Percentiles rank a stretch among this genome's conserved stretches.
These are phyloP conservation scores for Phytopythium boreale DNA, from an alignment of 352 stramenopile species.

Conservation along the genomic window DNA sequence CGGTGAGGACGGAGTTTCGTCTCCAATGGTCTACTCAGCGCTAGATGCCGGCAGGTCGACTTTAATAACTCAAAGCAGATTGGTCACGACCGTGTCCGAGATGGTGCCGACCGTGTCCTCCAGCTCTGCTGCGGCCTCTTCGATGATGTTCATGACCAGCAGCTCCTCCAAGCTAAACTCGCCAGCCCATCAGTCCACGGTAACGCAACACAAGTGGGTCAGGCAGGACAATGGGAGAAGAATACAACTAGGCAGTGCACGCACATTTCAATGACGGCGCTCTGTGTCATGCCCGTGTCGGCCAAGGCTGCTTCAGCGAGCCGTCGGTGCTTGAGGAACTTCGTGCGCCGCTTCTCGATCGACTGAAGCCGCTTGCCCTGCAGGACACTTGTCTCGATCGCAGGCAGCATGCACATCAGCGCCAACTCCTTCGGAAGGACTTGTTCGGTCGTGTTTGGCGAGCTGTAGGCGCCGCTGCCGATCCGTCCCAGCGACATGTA, in stretches of 20 bases:
- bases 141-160: slow-evolving; percentile 37
- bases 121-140: slow-evolving; percentile 34
- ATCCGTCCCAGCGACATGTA: neutral
- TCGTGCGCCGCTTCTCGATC: slow-evolving; percentile 47
- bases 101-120: slow-evolving; percentile 32
- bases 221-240: neutral
- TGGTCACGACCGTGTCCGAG: slow-evolving; percentile 34
- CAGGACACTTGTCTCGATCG: slow-evolving; percentile 13
- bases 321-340: slow-evolving; percentile 50
- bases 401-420: neutral
- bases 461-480: neutral
- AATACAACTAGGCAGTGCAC: slow-evolving; percentile 7
- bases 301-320: slow-evolving; percentile 55
- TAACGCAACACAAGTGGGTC: neutral
- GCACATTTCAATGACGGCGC: slow-evolving; percentile 60
- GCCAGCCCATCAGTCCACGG: neutral
- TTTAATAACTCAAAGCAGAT: slow-evolving; percentile 17
- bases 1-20: slow-evolving; percentile 5
- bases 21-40: neutral
- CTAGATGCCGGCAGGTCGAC: neutral
- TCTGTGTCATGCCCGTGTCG: slow-evolving; percentile 56
- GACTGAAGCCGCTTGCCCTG: slow-evolving; percentile 17
- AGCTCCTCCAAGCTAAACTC: slow-evolving; percentile 35
- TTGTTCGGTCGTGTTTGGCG: neutral
- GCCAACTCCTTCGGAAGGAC: neutral